Evolutionary conservation across 2,329 filamentous ascomycete species (phyloP).

Genomic region (Penicillium sp.): DNA sequence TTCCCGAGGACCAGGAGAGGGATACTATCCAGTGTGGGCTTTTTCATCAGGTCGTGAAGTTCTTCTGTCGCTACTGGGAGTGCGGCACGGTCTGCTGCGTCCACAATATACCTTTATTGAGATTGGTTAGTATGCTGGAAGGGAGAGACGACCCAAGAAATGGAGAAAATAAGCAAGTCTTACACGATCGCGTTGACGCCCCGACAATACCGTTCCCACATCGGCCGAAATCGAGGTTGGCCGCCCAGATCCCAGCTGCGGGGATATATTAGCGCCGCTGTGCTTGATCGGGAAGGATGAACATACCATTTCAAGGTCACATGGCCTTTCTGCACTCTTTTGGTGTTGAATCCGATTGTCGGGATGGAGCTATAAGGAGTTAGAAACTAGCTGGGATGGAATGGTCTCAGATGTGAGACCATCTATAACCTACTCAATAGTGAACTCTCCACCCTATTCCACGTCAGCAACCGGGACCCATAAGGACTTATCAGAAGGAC

Average conservation of each 20-base stretch:
- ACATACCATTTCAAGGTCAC: conserved; percentile 90
- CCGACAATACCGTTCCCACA: conserved; percentile 99
- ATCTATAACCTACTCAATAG: conserved; percentile 77
- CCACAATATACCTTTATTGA: conserved; percentile 76
- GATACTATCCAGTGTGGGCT: conserved; percentile 81
- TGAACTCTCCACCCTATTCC: conserved; percentile 89
- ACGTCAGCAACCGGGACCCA: conserved; percentile 8
- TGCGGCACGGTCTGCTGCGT: conserved; percentile 81
- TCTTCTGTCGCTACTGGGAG: conserved; percentile 87
- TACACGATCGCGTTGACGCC: conserved; percentile 95
- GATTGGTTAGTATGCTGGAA: background rate
- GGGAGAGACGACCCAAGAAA: background rate
- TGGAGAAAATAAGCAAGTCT: conserved; percentile 26
- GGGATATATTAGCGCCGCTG: conserved; percentile 16
- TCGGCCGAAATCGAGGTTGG: conserved; percentile 92
- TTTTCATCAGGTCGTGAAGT: conserved; percentile 82
- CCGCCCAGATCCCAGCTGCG: conserved; percentile 90
- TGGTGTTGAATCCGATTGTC: conserved; percentile 99
- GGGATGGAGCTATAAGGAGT: conserved; percentile 76
- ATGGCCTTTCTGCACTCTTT: conserved; percentile 95
- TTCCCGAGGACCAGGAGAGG: conserved; percentile 93
- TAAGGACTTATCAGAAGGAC: background rate
- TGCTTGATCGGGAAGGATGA: background rate
- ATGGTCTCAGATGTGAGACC: conserved; percentile 1
- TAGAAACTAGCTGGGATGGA: background rate